Percentiles rank a stretch among this genome's conserved stretches.
Conservation (phyloP, 139 green algal species). For the Chlorella vulgaris region DNA sequence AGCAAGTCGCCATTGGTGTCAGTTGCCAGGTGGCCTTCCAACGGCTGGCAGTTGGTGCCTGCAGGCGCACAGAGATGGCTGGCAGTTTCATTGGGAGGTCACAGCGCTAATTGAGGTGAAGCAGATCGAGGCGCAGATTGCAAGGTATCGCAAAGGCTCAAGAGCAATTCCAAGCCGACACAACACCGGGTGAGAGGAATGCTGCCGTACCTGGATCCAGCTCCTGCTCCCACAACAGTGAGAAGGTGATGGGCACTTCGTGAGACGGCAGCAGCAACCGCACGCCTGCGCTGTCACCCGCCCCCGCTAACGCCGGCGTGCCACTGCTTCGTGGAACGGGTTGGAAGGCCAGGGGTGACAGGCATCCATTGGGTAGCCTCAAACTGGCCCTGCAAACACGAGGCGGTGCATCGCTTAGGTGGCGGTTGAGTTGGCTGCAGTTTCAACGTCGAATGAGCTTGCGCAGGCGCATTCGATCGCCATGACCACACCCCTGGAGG, state of each 20-base stretch:
- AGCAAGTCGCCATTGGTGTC: slow-evolving; percentile 47
- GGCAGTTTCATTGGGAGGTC: no score
- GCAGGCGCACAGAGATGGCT: not conserved
- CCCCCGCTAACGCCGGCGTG: not conserved
- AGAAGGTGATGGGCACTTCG: slow-evolving; percentile 4
- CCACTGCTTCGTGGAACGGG: slow-evolving; percentile 14
- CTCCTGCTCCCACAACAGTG: slow-evolving; percentile 45
- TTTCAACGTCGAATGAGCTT: not conserved
- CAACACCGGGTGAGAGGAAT: no score
- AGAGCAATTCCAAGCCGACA: no score
- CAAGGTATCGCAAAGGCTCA: no score
- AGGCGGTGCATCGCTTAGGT: no score
- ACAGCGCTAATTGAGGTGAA: no score
- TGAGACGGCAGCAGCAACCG: slow-evolving; percentile 21
- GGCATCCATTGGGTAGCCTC: slow-evolving; percentile 41
- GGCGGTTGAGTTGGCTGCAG: no score
- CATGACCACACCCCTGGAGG: slow-evolving; percentile 43
- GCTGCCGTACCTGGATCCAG: slow-evolving; percentile 13
- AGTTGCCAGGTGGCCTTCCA: slow-evolving; percentile 46
- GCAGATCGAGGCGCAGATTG: no score
- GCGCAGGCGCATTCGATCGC: no score
- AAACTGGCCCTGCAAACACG: slow-evolving; percentile 35
- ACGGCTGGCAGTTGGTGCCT: not conserved
- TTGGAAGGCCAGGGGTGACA: slow-evolving; percentile 53
- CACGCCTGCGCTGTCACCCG: not conserved